These are phyloP conservation scores for Mucor lusitanicus DNA, from an alignment of 371 early-diverging fungal species.

Conservation along the genomic window DNA sequence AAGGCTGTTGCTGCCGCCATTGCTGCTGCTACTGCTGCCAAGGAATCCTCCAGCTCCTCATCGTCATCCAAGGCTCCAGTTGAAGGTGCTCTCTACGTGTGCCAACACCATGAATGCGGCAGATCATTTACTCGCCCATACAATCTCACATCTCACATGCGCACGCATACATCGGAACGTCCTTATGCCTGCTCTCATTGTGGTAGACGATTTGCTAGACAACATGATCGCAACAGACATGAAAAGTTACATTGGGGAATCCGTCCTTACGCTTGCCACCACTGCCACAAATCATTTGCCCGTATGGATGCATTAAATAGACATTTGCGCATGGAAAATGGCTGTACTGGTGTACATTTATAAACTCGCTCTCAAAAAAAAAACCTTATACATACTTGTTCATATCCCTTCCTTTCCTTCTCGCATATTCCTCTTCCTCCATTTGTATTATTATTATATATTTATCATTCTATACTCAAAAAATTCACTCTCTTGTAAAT, in stretches of 20 bases:
- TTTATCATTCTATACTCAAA: background rate
- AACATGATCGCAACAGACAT: constrained; percentile 58
- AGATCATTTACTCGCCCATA: constrained; percentile 71
- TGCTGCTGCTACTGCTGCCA: background rate
- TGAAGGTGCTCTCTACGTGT: constrained; percentile 23
- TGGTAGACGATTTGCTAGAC: constrained; percentile 46
- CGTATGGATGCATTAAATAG: constrained; percentile 71
- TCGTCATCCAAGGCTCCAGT: constrained; percentile 17
- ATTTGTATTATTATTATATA: constrained; percentile 1
- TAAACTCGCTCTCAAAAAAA: background rate
- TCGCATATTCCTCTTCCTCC: background rate
- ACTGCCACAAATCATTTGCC: constrained; percentile 50
- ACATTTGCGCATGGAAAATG: constrained; percentile 65
- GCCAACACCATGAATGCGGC: constrained; percentile 56
- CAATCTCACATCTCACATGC: constrained; percentile 72
- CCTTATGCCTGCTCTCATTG: constrained; percentile 48
- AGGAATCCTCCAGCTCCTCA: background rate
- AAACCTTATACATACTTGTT: constrained; percentile 4
- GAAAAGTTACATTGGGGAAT: constrained; percentile 52
- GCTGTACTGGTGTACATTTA: constrained; percentile 31
- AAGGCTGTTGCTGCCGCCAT: constrained; percentile 11
- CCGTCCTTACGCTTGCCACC: constrained; percentile 50
- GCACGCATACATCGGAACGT: constrained; percentile 63
- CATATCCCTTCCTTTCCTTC: constrained; percentile 11
- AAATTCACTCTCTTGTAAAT: background rate